Percentiles rank a stretch among this genome's conserved stretches.
phyloP scores from a whole-genome alignment of 768 basidiomycete genomes.

The Myochromella boudieri region DNA sequence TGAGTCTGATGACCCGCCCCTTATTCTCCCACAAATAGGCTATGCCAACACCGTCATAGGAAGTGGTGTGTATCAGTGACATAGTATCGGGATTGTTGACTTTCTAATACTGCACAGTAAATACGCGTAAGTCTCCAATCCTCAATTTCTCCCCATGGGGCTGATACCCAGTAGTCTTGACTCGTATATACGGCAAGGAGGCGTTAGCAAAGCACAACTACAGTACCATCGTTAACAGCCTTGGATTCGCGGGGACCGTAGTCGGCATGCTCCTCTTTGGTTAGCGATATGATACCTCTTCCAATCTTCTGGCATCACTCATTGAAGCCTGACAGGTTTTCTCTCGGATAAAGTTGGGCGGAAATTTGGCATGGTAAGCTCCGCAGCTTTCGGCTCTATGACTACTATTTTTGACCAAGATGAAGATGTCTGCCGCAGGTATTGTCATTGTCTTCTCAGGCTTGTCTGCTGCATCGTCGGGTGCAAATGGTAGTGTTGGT shows the following conservation, averaged over 20 bases:
- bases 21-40: neutral
- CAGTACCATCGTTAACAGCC: slow-evolving; percentile 11
- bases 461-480: slow-evolving; percentile 80
- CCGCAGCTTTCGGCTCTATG: neutral
- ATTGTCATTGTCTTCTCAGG: slow-evolving; percentile 85
- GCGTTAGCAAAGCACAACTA: slow-evolving; percentile 9
- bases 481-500: slow-evolving; percentile 64
- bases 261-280: slow-evolving; percentile 13
- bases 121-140: slow-evolving; percentile 4
- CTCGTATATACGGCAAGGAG: slow-evolving; percentile 10
- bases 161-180: slow-evolving; percentile 1
- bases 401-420: slow-evolving; percentile 12
- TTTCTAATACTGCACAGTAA: neutral
- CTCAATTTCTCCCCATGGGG: too few relatives aligned
- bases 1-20: neutral
- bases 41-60: slow-evolving; percentile 12
- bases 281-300: neutral
- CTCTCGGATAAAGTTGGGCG: slow-evolving; percentile 12
- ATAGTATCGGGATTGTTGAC: neutral
- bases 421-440: slow-evolving; percentile 74
- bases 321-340: neutral
- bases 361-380: slow-evolving; percentile 13
- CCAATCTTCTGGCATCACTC: neutral
- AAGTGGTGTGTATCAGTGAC: slow-evolving; percentile 3
- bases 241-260: slow-evolving; percentile 12